A percentile compares a stretch with the other conserved stretches of the same genome.
Evolutionary conservation across 176 grass and related monocot genomes (phyloP).

Genomic region (Thinopyrum elongatum): DNA sequence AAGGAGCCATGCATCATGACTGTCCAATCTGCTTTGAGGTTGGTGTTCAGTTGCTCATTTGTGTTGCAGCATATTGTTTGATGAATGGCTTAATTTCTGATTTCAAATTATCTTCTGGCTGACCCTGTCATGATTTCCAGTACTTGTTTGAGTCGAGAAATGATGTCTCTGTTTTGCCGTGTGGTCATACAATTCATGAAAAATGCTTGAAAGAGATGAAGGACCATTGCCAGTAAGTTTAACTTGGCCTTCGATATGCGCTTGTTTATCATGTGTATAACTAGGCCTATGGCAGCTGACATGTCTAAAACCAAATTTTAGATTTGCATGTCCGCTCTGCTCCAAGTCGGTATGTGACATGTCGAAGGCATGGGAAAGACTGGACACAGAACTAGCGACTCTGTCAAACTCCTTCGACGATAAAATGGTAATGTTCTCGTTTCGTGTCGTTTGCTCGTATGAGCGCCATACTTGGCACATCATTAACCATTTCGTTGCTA

Average conservation of each 20-base stretch:
- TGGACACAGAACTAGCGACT: constrained; percentile 74
- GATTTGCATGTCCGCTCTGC: constrained; percentile 88
- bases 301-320: constrained; percentile 9
- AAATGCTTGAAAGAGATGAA: constrained; percentile 93
- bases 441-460: neutral
- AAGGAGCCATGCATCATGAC: constrained; percentile 97
- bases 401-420: constrained; percentile 56
- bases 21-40: constrained; percentile 99
- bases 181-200: constrained; percentile 90
- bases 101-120: neutral
- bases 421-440: constrained; percentile 55
- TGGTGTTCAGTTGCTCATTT: constrained; percentile 1
- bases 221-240: constrained; percentile 76
- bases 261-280: neutral
- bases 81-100: neutral
- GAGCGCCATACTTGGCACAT: neutral
- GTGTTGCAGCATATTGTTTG: neutral
- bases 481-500: neutral
- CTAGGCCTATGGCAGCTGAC: constrained; percentile 16
- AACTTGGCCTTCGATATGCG: neutral
- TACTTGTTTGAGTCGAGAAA: constrained; percentile 90
- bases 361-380: constrained; percentile 90
- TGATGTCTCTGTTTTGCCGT: constrained; percentile 66
- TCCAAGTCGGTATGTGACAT: constrained; percentile 98
- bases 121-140: constrained; percentile 37